These are phyloP conservation scores for Mariannaea elegans DNA, from an alignment of 2,329 filamentous ascomycete genomes.

Conservation along the genomic window DNA sequence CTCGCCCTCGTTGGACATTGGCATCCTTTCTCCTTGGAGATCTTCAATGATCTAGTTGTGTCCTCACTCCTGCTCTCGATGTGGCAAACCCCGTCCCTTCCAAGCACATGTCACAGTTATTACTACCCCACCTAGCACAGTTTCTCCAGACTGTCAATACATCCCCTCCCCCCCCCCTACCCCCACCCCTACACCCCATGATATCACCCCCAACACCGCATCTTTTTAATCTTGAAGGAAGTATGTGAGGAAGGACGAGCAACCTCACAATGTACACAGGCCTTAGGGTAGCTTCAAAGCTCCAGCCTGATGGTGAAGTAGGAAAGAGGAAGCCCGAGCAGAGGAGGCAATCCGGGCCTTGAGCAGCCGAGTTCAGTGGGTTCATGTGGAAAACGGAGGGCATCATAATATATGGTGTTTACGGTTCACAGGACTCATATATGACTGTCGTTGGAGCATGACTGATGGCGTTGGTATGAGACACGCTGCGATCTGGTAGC, in stretches of 20 bases:
- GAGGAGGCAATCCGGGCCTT: slow-evolving; percentile 32
- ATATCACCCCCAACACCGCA: slow-evolving; percentile 45
- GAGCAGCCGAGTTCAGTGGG: slow-evolving; percentile 34
- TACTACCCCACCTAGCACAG: slow-evolving; percentile 34
- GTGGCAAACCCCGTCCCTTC: slow-evolving; percentile 28
- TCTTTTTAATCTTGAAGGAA: slow-evolving; percentile 51
- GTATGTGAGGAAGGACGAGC: slow-evolving; percentile 42
- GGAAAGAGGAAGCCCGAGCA: slow-evolving; percentile 34
- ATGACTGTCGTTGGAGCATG: slow-evolving; percentile 33
- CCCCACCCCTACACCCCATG: slow-evolving; percentile 27
- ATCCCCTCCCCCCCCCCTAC: slow-evolving; percentile 25
- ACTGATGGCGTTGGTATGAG: slow-evolving; percentile 30
- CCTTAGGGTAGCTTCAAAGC: slow-evolving; percentile 72
- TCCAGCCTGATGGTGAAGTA: slow-evolving; percentile 60
- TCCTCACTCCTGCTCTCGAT: slow-evolving; percentile 10
- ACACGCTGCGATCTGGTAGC: slow-evolving; percentile 31
- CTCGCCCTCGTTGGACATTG: slow-evolving; percentile 13
- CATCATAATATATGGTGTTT: slow-evolving; percentile 39
- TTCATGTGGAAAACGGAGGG: slow-evolving; percentile 30
- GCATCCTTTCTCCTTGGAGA: background rate
- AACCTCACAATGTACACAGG: slow-evolving; percentile 50
- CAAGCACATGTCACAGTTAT: slow-evolving; percentile 37
- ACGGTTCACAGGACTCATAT: slow-evolving; percentile 32
- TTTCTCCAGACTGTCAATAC: slow-evolving; percentile 37
- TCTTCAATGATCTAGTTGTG: background rate